Conservation (phyloP, 768 basidiomycete genomes). For the Tylopilus rubrobrunneus region DNA sequence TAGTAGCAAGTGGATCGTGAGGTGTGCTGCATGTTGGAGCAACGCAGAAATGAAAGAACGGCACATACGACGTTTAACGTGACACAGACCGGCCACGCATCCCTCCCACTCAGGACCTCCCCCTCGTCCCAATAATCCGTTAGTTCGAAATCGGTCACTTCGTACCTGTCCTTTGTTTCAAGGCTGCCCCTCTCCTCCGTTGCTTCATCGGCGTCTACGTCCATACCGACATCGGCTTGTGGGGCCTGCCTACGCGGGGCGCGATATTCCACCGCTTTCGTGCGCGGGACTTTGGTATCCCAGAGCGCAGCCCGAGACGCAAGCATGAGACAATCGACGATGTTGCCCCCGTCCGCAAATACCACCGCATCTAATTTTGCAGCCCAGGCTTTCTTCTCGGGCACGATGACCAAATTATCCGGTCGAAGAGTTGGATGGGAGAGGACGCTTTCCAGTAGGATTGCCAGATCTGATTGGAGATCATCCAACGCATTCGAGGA, state of each 20-base stretch:
- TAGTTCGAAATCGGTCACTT: conserved; percentile 79
- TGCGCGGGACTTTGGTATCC: conserved; percentile 77
- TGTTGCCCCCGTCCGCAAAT: conserved; percentile 69
- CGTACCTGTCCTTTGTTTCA: conserved; percentile 45
- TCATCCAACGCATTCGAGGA: conserved; percentile 66
- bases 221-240: conserved; percentile 43
- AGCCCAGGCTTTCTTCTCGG: conserved; percentile 68
- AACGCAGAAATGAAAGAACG: background rate
- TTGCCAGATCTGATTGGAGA: conserved; percentile 68
- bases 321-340: conserved; percentile 75
- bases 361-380: conserved; percentile 72
- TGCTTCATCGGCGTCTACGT: conserved; percentile 41
- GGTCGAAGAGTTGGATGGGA: conserved; percentile 66
- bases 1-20: conserved; percentile 22
- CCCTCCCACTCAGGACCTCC: conserved; percentile 54
- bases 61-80: conserved; percentile 71
- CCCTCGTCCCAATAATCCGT: conserved; percentile 89
- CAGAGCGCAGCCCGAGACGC: conserved; percentile 76
- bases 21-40: background rate
- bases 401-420: conserved; percentile 56
- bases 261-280: conserved; percentile 66
- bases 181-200: conserved; percentile 44
- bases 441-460: conserved; percentile 59
- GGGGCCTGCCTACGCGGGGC: conserved; percentile 32
- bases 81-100: conserved; percentile 71